A percentile compares a stretch with the other conserved stretches of the same genome.
phyloP scores from a whole-genome alignment of 2,329 filamentous ascomycete genomes.

The Xylariaceae sp. region DNA sequence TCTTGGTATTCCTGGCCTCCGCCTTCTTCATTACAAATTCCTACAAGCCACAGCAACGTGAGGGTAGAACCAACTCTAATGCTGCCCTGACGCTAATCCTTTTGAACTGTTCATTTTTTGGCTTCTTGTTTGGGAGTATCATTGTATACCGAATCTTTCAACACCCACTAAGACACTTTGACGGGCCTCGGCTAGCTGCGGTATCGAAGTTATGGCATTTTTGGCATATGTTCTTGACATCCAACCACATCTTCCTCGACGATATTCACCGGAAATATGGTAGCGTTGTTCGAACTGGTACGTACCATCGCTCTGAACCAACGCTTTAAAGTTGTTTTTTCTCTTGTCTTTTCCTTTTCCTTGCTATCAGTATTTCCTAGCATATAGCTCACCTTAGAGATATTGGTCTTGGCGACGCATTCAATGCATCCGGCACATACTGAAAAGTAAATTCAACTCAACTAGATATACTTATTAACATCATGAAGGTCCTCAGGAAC shows the following conservation, averaged over 20 bases:
- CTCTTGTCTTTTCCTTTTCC: too few species aligned
- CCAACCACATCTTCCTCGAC: neutral
- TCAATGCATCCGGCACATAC: too few species aligned
- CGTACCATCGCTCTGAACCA: neutral
- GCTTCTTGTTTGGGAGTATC: slow-evolving; percentile 1
- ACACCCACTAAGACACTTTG: slow-evolving; percentile 7
- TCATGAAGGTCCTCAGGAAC: neutral
- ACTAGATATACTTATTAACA: neutral
- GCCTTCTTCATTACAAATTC: neutral
- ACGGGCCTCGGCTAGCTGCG: neutral
- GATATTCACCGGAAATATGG: neutral
- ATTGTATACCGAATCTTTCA: neutral
- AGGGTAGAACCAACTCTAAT: neutral
- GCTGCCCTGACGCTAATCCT: neutral
- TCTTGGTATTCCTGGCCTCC: neutral
- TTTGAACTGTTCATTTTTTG: slow-evolving; percentile 8
- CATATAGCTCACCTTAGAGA: neutral
- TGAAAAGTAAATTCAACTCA: too few species aligned
- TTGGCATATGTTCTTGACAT: neutral
- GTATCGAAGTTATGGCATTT: neutral
- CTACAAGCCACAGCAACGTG: neutral
- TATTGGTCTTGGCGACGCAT: neutral
- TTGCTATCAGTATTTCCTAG: too few species aligned
- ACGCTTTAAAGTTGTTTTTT: neutral
- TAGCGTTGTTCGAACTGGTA: neutral